A percentile compares a stretch with the other conserved stretches of the same genome.
phyloP scores from a whole-genome alignment of 2,329 filamentous ascomycete genomes.

The Calonectria montana region DNA sequence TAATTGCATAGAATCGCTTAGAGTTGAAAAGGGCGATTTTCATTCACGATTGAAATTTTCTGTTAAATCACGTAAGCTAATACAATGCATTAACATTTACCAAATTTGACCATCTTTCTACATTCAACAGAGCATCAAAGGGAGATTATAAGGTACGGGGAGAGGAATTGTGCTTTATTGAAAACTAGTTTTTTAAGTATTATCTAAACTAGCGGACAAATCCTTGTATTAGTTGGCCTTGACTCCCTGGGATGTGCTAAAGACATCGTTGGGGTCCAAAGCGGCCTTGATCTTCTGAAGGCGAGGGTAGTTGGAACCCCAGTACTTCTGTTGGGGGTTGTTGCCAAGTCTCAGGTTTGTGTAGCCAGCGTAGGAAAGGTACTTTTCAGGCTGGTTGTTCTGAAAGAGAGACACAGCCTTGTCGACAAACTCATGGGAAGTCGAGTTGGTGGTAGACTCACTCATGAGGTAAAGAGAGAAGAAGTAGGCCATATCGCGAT shows the following conservation, averaged over 20 bases:
- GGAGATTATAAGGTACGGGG: no score
- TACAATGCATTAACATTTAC: no score
- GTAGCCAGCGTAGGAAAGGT: background rate
- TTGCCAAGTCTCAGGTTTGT: background rate
- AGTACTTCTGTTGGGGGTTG: constrained; percentile 5
- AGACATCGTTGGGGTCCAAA: constrained; percentile 1
- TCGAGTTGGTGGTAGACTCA: background rate
- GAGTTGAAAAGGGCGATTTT: no score
- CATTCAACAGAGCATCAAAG: no score
- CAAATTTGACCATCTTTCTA: no score
- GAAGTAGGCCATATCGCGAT: background rate
- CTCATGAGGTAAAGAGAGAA: background rate
- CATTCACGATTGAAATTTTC: no score
- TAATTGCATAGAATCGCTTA: no score
- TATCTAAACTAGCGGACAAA: no score
- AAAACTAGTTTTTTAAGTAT: no score
- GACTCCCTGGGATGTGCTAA: constrained; percentile 1
- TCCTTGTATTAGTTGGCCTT: background rate
- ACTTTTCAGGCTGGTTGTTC: constrained; percentile 6
- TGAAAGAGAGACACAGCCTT: background rate
- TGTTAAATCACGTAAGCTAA: no score
- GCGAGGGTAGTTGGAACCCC: constrained; percentile 4
- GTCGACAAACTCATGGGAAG: constrained; percentile 1
- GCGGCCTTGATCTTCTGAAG: constrained; percentile 2
- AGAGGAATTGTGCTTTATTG: no score